phyloP scores from a whole-genome alignment of 2,329 filamentous ascomycete genomes.

The Talaromyces rugulosus region DNA sequence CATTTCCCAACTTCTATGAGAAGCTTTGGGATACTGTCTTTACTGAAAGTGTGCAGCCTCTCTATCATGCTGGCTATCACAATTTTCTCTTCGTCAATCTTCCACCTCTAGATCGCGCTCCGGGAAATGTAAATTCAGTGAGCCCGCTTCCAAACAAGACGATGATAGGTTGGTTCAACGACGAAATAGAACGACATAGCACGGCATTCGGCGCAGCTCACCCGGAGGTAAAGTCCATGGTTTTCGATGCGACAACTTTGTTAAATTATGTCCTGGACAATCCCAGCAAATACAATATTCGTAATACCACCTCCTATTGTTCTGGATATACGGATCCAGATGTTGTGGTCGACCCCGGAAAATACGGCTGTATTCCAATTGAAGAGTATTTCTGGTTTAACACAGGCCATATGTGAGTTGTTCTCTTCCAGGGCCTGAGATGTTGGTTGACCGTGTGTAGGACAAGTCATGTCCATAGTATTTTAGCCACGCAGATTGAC shows the following conservation, averaged over 20 bases:
- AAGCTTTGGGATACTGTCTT: slow-evolving; percentile 40
- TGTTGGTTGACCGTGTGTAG: not conserved
- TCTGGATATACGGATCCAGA: slow-evolving; percentile 44
- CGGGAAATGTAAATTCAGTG: slow-evolving; percentile 28
- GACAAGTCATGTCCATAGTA: not conserved
- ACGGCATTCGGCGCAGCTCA: slow-evolving; percentile 29
- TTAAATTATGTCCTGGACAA: slow-evolving; percentile 42
- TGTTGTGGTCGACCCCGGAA: slow-evolving; percentile 38
- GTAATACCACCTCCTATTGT: slow-evolving; percentile 46
- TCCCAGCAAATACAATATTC: slow-evolving; percentile 39
- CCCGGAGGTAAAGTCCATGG: slow-evolving; percentile 32
- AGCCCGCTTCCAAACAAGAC: slow-evolving; percentile 43
- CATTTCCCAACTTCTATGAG: slow-evolving; percentile 44
- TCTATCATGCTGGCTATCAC: slow-evolving; percentile 42
- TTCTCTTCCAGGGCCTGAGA: not conserved
- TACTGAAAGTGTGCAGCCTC: slow-evolving; percentile 30
- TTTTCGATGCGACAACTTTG: slow-evolving; percentile 44
- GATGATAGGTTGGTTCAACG: slow-evolving; percentile 45
- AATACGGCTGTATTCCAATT: slow-evolving; percentile 44
- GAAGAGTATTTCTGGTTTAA: slow-evolving; percentile 48
- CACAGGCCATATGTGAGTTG: slow-evolving; percentile 38
- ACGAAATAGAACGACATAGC: slow-evolving; percentile 32
- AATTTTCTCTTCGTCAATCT: slow-evolving; percentile 50
- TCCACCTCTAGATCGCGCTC: slow-evolving; percentile 47
- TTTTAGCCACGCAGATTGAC: not conserved